These are phyloP conservation scores for Arthroderma sp. DNA, from an alignment of 2,329 filamentous ascomycete species.

Conservation along the genomic window DNA sequence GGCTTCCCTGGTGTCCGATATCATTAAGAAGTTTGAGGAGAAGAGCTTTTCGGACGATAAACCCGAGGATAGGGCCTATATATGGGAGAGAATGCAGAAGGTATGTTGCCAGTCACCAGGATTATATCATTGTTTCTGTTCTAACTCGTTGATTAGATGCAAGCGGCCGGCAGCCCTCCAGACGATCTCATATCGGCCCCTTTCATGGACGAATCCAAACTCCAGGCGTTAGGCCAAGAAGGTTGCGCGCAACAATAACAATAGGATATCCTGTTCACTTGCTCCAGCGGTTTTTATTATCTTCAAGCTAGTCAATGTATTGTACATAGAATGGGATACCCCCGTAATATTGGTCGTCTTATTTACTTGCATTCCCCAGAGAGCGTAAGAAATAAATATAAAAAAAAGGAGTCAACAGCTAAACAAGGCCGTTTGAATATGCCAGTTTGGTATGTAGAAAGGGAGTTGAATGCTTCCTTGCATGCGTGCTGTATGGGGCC, in stretches of 20 bases:
- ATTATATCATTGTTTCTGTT: neutral
- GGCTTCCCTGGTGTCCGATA: constrained; percentile 65
- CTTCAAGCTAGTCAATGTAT: neutral
- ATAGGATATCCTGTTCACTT: neutral
- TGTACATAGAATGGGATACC: neutral
- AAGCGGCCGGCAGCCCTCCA: constrained; percentile 83
- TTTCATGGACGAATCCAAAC: constrained; percentile 62
- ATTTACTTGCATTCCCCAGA: neutral
- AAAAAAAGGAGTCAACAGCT: neutral
- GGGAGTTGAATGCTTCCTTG: too few relatives aligned
- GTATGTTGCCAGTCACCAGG: constrained; percentile 39
- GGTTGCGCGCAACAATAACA: constrained; percentile 51
- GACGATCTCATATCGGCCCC: constrained; percentile 60
- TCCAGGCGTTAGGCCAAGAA: constrained; percentile 53
- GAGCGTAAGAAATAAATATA: neutral
- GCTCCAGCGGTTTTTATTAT: neutral
- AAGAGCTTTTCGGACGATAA: constrained; percentile 71
- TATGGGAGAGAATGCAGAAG: constrained; percentile 97
- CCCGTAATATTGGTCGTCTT: neutral
- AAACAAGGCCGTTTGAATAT: too few relatives aligned
- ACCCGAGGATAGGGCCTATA: constrained; percentile 70
- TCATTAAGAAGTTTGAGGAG: constrained; percentile 79
- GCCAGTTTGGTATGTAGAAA: neutral
- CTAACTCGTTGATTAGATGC: constrained; percentile 56
- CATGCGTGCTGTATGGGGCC: neutral